A percentile compares a stretch with the other conserved stretches of the same genome.
phyloP scores from a whole-genome alignment of 495 filamentous ascomycete species.

The Penicillium waksmanii region DNA sequence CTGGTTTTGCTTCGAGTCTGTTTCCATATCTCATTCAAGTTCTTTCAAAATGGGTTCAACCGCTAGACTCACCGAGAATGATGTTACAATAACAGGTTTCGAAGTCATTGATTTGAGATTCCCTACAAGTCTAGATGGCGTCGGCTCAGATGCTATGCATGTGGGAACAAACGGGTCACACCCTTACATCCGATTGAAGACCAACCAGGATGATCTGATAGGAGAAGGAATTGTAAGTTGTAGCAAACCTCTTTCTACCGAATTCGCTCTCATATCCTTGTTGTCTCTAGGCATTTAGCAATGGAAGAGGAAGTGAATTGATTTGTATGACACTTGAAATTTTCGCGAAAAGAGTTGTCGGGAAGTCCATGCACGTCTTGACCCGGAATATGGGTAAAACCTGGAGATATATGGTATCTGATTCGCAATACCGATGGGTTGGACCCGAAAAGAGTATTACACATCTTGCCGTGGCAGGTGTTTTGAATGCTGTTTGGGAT shows the following conservation, averaged over 20 bases:
- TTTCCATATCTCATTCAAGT: background rate
- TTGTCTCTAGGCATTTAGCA: slow-evolving; percentile 78
- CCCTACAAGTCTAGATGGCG: background rate
- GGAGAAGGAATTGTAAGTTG: background rate
- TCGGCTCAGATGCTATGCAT: background rate
- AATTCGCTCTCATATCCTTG: slow-evolving; percentile 1
- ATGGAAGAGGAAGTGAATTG: slow-evolving; percentile 92
- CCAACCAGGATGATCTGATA: background rate
- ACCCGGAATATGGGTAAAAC: slow-evolving; percentile 84
- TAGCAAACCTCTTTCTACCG: background rate
- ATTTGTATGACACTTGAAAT: slow-evolving; percentile 83
- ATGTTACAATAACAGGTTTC: background rate
- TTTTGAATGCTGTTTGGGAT: slow-evolving; percentile 95
- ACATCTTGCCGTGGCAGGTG: slow-evolving; percentile 85
- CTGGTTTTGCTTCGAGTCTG: too few relatives aligned
- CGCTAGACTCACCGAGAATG: background rate
- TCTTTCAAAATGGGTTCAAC: background rate
- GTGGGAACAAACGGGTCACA: background rate
- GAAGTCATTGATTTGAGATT: background rate
- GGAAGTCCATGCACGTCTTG: slow-evolving; percentile 72
- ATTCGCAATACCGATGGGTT: slow-evolving; percentile 91
- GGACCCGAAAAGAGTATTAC: slow-evolving; percentile 95
- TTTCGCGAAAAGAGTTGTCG: slow-evolving; percentile 71
- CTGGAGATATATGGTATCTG: slow-evolving; percentile 87
- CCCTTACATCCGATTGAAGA: background rate